Evolutionary conservation across 108 stramenopile genomes (phyloP), one percentile per base, ranked within the genome.

Genomic region (Conticribra weissflogii): DNA sequence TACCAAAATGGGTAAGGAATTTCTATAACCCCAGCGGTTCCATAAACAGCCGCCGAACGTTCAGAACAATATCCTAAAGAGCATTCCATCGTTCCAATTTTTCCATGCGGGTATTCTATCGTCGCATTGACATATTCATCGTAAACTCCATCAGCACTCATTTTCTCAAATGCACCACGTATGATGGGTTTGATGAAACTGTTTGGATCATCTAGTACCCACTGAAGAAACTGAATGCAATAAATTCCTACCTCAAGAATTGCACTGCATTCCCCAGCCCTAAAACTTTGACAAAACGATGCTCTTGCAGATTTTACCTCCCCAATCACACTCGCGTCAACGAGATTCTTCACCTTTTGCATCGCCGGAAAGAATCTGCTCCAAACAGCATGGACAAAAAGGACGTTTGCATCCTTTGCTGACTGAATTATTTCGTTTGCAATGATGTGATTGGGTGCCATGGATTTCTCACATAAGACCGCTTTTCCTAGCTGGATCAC

Each of bases 151-250:
- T 32, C 59, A 18, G 59, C 64, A 50, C 72, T 71, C 34, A 79
- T 49, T 32, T 50, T 61, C 32, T 59, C 56, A 23, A 50, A 64
- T 15, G 81, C 81, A 7, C 81, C 81, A 29, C 66, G 72, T 14
- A 82, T 73, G 3, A 68, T 33, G 1, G 81, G 77, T 21, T 70
- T 48, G 27, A 24, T 34, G 61, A 24, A 24, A 21, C 34, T 28
- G 15, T 15, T n/a, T 22, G 53, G 52, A 49, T 59, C 72, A 22
- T 36, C 66, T 18, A 78, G 44, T n/a, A 59, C 80, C 82, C 82
- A 83, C 65, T 83, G 82, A 32, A 83, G 65, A 66, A 83, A 83
- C 75, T 83, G 82, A 29, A 75, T 79, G 51, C 82, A 83, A 61
- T 83, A 83, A 53, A 83, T 80, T 2, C 82, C 82, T 23, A 79